phyloP scores from a whole-genome alignment of 208 protist genomes.

The Baffinella frigidus region DNA sequence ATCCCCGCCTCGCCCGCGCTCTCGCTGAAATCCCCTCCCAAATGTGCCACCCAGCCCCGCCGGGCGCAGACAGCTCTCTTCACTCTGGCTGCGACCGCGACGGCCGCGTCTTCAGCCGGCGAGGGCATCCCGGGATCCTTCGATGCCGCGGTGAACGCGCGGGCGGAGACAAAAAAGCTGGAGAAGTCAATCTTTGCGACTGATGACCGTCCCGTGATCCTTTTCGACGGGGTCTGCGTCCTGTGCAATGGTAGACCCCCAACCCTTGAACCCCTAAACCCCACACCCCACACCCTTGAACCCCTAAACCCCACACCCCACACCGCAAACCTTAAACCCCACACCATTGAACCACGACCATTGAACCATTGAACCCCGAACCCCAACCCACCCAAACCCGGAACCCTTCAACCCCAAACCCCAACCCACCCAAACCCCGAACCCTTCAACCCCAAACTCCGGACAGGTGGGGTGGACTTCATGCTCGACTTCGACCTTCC shows the following conservation, averaged over 20 bases:
- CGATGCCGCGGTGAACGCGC: no score
- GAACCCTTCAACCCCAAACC: not conserved
- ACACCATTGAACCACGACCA: not conserved
- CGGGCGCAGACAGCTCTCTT: no score
- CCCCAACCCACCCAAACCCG: not conserved
- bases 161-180: no score
- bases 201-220: not conserved
- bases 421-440: not conserved
- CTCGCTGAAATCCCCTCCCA: no score
- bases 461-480: not conserved
- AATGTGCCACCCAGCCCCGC: no score
- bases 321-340: not conserved
- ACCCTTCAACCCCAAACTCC: not conserved
- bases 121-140: no score
- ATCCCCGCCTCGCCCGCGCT: no score
- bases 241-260: not conserved
- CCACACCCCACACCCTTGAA: not conserved
- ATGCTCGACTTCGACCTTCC: constrained; percentile 36
- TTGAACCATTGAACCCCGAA: not conserved
- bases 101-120: no score
- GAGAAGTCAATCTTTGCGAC: not conserved
- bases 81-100: no score
- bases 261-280: not conserved
- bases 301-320: not conserved
- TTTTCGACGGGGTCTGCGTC: constrained; percentile 13